phyloP scores from a whole-genome alignment of 495 filamentous ascomycete genomes.

The Beverwykella pulmonaria region DNA sequence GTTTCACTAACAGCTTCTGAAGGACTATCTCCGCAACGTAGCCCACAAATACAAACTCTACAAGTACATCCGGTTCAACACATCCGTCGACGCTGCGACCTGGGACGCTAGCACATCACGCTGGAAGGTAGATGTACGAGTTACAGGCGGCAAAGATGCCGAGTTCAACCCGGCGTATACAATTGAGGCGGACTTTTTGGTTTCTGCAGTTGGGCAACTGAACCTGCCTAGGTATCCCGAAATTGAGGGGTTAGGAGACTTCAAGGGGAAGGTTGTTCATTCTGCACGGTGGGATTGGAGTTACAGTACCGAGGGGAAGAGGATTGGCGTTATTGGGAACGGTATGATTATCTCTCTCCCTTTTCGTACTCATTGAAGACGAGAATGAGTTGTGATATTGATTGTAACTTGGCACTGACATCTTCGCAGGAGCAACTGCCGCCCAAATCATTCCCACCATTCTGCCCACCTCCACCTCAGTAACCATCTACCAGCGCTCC shows the following conservation, averaged over 20 bases:
- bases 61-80: conserved; percentile 60
- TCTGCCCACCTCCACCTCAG: conserved; percentile 55
- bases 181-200: conserved; percentile 59
- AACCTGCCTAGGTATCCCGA: conserved; percentile 62
- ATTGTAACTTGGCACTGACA: neutral
- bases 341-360: conserved; percentile 29
- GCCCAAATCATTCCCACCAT: conserved; percentile 72
- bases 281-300: conserved; percentile 55
- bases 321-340: conserved; percentile 51
- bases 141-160: conserved; percentile 53
- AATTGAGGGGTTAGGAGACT: conserved; percentile 59
- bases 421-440: conserved; percentile 61
- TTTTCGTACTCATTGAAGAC: no score
- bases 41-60: conserved; percentile 64
- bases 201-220: conserved; percentile 67
- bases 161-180: conserved; percentile 51
- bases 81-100: conserved; percentile 52
- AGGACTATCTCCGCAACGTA: conserved; percentile 57
- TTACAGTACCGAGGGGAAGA: conserved; percentile 55
- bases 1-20: neutral
- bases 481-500: conserved; percentile 68
- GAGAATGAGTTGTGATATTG: no score
- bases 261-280: conserved; percentile 62
- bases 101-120: conserved; percentile 61
- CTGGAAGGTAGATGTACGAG: conserved; percentile 55